Conservation (phyloP, 164 flowering plant genomes). For the Echeveria elegans region DNA sequence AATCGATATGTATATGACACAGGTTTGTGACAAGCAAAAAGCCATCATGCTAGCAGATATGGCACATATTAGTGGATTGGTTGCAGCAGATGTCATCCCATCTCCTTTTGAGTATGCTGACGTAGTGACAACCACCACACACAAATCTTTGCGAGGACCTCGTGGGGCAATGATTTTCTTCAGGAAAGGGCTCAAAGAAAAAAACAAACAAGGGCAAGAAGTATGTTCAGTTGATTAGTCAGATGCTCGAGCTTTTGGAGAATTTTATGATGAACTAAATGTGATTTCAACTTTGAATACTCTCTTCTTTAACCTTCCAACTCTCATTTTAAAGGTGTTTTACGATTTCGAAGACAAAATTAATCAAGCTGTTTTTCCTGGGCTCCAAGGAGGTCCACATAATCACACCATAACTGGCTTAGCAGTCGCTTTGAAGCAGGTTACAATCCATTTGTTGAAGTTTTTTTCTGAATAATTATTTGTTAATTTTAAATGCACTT, state of each 20-base stretch:
- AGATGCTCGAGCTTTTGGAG: neutral
- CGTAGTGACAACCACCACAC: constrained; percentile 95
- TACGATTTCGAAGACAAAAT: constrained; percentile 97
- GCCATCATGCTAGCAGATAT: constrained; percentile 93
- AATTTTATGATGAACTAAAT: neutral
- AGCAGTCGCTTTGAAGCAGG: constrained; percentile 99
- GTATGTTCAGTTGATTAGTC: constrained; percentile 20
- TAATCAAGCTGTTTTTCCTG: constrained; percentile 95
- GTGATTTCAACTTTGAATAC: neutral
- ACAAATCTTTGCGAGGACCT: constrained; percentile 99
- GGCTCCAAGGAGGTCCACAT: constrained; percentile 99
- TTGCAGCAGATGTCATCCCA: constrained; percentile 96
- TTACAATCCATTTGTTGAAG: constrained; percentile 11
- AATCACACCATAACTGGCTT: constrained; percentile 96
- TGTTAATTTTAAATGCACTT: neutral
- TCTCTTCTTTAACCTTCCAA: neutral
- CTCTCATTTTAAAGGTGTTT: constrained; percentile 47
- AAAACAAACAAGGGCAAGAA: constrained; percentile 78
- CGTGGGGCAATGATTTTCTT: constrained; percentile 94
- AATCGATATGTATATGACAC: constrained; percentile 5
- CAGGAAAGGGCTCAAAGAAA: constrained; percentile 82
- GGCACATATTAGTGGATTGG: constrained; percentile 99
- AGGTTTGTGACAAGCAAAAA: constrained; percentile 95
- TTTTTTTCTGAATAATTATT: neutral
- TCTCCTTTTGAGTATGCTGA: constrained; percentile 99